phyloP scores from a whole-genome alignment of 2,329 filamentous ascomycete genomes.

The Calonectria henricotiae region DNA sequence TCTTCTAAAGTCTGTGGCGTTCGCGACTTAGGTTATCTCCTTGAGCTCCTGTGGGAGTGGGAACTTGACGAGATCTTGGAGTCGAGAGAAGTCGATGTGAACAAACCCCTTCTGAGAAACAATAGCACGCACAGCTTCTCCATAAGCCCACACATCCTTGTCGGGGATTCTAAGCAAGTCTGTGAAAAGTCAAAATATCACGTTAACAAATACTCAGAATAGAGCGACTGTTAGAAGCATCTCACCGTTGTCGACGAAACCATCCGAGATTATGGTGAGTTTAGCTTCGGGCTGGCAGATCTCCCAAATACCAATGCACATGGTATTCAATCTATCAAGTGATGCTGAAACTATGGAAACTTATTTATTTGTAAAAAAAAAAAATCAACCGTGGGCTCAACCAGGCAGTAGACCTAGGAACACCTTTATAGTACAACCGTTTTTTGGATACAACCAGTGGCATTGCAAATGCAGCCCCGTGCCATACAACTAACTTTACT shows the following conservation, averaged over 20 bases:
- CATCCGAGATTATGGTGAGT: conserved; percentile 67
- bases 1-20: conserved; percentile 54
- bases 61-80: conserved; percentile 64
- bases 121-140: conserved; percentile 62
- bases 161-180: conserved; percentile 67
- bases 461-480: too few species aligned
- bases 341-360: conserved; percentile 35
- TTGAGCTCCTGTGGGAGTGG: conserved; percentile 59
- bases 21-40: conserved; percentile 60
- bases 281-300: conserved; percentile 52
- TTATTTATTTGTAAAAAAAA: too few species aligned
- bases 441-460: too few species aligned
- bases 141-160: conserved; percentile 67
- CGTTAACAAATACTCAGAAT: background rate
- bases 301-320: conserved; percentile 50
- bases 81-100: conserved; percentile 64
- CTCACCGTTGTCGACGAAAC: conserved; percentile 69
- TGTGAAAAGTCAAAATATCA: conserved; percentile 45
- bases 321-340: conserved; percentile 49
- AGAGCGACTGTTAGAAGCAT: background rate
- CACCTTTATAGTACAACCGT: too few species aligned
- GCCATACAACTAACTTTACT: too few species aligned
- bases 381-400: too few species aligned
- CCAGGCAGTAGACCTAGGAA: too few species aligned
- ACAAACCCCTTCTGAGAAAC: conserved; percentile 58